Evolutionary conservation across 371 early-diverging fungal genomes (phyloP).

Genomic region (Apophysomyces variabilis): DNA sequence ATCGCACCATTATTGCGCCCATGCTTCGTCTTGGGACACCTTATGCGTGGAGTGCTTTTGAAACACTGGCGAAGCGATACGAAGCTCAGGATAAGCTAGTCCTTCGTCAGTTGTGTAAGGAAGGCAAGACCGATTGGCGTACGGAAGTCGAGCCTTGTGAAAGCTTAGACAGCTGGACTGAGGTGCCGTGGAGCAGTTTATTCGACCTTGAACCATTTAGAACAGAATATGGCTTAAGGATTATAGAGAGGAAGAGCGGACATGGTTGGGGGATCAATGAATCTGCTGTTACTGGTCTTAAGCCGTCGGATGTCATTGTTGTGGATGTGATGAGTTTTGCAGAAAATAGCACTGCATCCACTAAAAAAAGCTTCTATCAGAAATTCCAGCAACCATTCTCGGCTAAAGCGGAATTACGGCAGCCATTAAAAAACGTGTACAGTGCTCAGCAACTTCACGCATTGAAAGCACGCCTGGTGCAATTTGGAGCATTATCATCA

Average conservation of each 20-base stretch:
- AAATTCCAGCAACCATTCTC: conserved; percentile 21
- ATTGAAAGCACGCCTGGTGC: conserved; percentile 32
- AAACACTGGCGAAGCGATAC: conserved; percentile 37
- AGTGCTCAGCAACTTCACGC: conserved; percentile 20
- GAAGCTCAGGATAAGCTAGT: conserved; percentile 39
- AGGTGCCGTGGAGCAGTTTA: conserved; percentile 30
- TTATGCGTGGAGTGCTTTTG: conserved; percentile 49
- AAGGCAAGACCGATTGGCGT: conserved; percentile 21
- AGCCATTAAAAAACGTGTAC: conserved; percentile 37
- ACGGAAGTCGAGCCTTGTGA: conserved; percentile 28
- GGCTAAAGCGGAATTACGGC: conserved; percentile 14
- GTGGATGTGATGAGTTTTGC: conserved; percentile 46
- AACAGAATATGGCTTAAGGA: conserved; percentile 37
- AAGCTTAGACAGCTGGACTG: conserved; percentile 30
- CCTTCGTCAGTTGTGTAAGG: conserved; percentile 26
- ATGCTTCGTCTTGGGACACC: conserved; percentile 42
- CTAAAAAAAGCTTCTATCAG: conserved; percentile 31
- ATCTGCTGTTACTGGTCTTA: conserved; percentile 23
- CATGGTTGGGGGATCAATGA: conserved; percentile 48
- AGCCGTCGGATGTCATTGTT: conserved; percentile 26
- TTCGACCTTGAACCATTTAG: conserved; percentile 25
- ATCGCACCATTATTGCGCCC: conserved; percentile 52
- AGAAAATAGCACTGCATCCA: conserved; percentile 35
- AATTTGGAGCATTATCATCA: conserved; percentile 48
- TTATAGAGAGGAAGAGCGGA: conserved; percentile 42